Base-by-base conservation (phyloP, 2,329 filamentous ascomycete genomes). In the Stachybotrys echinatus region DNA sequence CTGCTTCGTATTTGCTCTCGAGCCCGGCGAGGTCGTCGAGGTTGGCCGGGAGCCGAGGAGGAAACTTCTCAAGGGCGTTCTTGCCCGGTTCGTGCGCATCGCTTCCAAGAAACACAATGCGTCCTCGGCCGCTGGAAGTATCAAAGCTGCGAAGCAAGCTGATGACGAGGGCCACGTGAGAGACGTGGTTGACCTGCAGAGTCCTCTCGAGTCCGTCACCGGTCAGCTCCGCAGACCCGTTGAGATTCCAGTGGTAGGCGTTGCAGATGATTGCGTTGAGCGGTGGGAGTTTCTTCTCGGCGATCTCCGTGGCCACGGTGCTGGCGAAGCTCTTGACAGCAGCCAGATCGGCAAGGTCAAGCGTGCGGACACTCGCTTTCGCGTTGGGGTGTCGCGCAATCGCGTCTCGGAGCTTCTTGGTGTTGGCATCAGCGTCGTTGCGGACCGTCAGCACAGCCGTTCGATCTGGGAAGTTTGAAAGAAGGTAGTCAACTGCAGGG, bases 181-280 rank as follows among this genome's bases (percentile, higher is more conserved):
- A 48, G 22, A 53, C 45, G 39, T 53, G 52, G 6, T 17, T 42
- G 20, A 53, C 34, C 40, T 53, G 52, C 20, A 51, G 47, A 3
- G 49, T 47, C 22, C 45, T 46, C n/a, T 53, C 52, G 20, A 22
- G 42, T 7, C 42, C 49, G 22, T 53, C 52, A 7, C 18, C 23
- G 12, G 52, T 53, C 21, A 40, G 23, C 43, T 51, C 44, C 19
- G 27, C 39, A n/a, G 45, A 49, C 12, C 49, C 38, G 5, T 45
- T 57, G 18, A 42, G 23, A 44, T 52, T 50, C 50, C 50, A 52
- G 31, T 52, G 50, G 50, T 49, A 50, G 23, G 50, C 50, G 27
- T 52, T 52, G 39, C 50, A 52, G 20, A 52, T 47, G 22, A 52
- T 50, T 14, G 48, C 43, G 18, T 19, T 19, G 19, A 52, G 45